phyloP scores from a whole-genome alignment of 2,329 filamentous ascomycete genomes.

The Pseudogymnoascus sp. region DNA sequence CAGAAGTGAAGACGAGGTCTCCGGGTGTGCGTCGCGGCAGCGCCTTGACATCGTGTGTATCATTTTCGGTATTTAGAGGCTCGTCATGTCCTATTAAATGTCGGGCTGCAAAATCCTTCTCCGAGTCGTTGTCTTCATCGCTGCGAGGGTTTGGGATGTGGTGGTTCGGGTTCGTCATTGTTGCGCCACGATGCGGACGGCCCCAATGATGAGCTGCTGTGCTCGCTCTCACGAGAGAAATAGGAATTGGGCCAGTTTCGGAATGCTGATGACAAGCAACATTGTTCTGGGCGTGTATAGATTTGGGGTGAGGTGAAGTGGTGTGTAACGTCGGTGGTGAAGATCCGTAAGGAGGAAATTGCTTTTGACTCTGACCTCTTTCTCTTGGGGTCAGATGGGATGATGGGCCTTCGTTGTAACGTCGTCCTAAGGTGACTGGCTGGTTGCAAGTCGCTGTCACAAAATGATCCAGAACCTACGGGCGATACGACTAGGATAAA shows the following conservation, averaged over 20 bases:
- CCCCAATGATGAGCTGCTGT: background rate
- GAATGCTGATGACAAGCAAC: background rate
- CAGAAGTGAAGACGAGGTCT: constrained; percentile 11
- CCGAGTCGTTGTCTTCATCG: background rate
- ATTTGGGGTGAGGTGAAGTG: background rate
- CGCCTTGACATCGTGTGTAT: background rate
- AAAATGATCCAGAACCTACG: background rate
- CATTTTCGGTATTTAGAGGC: background rate
- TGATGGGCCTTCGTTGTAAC: background rate
- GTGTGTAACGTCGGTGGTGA: background rate
- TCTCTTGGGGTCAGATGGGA: constrained; percentile 2
- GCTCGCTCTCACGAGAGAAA: background rate
- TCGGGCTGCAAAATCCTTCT: background rate
- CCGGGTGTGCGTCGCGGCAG: background rate
- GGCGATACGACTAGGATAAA: background rate
- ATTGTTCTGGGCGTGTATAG: background rate
- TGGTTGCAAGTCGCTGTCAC: constrained; percentile 2
- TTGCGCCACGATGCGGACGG: background rate
- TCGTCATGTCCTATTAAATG: background rate
- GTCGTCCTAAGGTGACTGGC: background rate
- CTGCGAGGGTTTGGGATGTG: background rate
- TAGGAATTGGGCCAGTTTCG: background rate
- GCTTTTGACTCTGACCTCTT: constrained; percentile 4
- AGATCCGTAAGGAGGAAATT: constrained; percentile 9
- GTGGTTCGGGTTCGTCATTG: constrained; percentile 1